A percentile compares a stretch with the other conserved stretches of the same genome.
phyloP scores from a whole-genome alignment of 2,329 filamentous ascomycete species.

The Diaporthe helianthi region DNA sequence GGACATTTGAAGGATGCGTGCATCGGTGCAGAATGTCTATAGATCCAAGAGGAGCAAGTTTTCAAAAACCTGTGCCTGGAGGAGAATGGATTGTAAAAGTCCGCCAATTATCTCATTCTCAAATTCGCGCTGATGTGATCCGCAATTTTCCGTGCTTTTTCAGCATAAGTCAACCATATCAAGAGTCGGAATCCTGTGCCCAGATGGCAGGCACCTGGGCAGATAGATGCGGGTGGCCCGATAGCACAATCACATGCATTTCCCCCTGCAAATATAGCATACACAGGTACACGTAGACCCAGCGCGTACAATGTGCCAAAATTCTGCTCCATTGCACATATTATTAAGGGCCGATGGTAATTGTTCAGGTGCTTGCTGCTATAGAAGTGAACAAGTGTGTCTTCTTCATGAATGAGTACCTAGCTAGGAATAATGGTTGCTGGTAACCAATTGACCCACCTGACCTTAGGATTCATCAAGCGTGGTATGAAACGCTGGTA shows the following conservation, averaged over 20 bases:
- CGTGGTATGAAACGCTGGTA: no score
- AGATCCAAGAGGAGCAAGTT: not conserved
- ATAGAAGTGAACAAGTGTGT: no score
- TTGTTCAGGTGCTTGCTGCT: no score
- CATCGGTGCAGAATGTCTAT: not conserved
- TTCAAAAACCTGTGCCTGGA: not conserved
- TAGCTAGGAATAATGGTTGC: no score
- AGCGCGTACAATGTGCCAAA: no score
- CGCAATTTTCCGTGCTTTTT: not conserved
- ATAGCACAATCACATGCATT: not conserved
- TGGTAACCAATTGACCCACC: no score
- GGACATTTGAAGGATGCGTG: not conserved
- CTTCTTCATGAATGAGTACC: no score
- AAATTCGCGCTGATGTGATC: not conserved
- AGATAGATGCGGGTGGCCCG: not conserved
- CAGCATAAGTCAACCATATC: not conserved
- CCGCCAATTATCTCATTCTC: not conserved
- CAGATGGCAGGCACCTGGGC: no score
- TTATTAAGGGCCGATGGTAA: not conserved
- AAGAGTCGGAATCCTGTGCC: not conserved
- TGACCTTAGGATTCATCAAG: no score
- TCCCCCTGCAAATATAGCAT: not conserved
- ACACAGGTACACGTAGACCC: not conserved
- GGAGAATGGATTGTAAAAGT: not conserved
- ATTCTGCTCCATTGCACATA: not conserved